These are phyloP conservation scores for Aspergillus cavernicola DNA, from an alignment of 495 filamentous ascomycete species.

Conservation along the genomic window DNA sequence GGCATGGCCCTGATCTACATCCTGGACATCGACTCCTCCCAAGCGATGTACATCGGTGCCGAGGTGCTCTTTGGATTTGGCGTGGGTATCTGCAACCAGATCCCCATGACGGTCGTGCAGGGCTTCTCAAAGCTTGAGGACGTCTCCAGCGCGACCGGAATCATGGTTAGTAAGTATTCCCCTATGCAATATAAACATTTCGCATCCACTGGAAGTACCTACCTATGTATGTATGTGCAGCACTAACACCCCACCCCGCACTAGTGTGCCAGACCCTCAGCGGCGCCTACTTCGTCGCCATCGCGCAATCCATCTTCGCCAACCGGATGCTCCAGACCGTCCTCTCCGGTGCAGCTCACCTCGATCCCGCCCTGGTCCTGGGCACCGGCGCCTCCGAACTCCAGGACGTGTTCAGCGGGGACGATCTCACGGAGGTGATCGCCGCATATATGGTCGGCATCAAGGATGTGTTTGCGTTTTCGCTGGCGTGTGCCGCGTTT, in stretches of 20 bases:
- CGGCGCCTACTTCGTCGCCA: neutral
- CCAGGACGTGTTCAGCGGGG: neutral
- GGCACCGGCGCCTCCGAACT: neutral
- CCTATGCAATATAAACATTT: too few species aligned
- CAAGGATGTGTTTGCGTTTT: neutral
- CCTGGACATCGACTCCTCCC: constrained; percentile 38
- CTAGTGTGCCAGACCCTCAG: neutral
- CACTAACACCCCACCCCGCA: too few species aligned
- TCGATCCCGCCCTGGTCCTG: neutral
- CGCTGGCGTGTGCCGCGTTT: too few species aligned
- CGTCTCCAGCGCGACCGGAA: neutral
- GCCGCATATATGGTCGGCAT: neutral
- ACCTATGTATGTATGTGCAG: too few species aligned
- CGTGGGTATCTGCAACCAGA: neutral
- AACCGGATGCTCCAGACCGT: neutral
- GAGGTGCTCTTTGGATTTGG: neutral
- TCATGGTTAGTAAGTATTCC: neutral
- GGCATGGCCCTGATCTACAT: constrained; percentile 64
- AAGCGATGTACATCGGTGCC: constrained; percentile 42
- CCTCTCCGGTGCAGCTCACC: neutral
- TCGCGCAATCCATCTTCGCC: neutral
- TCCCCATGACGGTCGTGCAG: neutral
- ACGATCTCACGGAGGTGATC: neutral
- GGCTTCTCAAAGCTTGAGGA: neutral
- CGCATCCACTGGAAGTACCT: too few species aligned